These are phyloP conservation scores for Cruciata laevipes DNA, from an alignment of 257 asterid species.

Conservation along the genomic window DNA sequence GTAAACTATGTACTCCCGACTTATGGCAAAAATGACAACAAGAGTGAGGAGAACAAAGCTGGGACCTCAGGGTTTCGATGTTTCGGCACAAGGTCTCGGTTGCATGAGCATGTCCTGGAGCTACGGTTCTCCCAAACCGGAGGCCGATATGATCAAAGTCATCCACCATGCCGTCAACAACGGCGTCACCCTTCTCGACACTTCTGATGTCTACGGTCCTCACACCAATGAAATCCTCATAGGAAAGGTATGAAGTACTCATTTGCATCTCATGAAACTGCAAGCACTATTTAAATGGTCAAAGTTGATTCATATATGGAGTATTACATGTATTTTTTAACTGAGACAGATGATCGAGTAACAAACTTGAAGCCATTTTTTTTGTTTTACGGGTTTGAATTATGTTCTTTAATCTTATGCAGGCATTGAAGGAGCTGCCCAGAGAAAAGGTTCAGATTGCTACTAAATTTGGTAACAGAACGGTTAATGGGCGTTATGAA, in stretches of 20 bases:
- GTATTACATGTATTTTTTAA: too few species aligned
- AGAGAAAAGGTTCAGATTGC: conserved; percentile 21
- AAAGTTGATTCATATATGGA: too few species aligned
- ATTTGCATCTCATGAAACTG: background rate
- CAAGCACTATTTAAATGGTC: too few species aligned
- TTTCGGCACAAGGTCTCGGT: conserved; percentile 17
- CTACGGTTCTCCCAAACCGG: conserved; percentile 1
- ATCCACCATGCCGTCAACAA: conserved; percentile 3
- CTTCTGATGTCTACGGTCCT: conserved; percentile 5
- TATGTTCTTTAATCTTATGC: background rate
- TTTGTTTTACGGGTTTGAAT: background rate
- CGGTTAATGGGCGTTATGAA: conserved; percentile 8
- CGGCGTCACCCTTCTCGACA: conserved; percentile 4
- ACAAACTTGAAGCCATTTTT: too few species aligned
- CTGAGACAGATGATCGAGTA: too few species aligned
- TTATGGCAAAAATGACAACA: background rate
- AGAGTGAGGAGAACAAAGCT: conserved; percentile 7
- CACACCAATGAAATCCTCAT: conserved; percentile 2
- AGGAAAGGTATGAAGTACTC: background rate
- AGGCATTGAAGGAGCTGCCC: conserved; percentile 24
- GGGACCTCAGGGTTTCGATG: conserved; percentile 16
- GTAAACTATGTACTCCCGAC: too few species aligned
- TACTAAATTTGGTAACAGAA: conserved; percentile 19
- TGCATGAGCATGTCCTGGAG: conserved; percentile 18
- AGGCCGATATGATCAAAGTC: conserved; percentile 6